phyloP scores from a whole-genome alignment of 805 yeast genomes.

The Clavispora asparagi region DNA sequence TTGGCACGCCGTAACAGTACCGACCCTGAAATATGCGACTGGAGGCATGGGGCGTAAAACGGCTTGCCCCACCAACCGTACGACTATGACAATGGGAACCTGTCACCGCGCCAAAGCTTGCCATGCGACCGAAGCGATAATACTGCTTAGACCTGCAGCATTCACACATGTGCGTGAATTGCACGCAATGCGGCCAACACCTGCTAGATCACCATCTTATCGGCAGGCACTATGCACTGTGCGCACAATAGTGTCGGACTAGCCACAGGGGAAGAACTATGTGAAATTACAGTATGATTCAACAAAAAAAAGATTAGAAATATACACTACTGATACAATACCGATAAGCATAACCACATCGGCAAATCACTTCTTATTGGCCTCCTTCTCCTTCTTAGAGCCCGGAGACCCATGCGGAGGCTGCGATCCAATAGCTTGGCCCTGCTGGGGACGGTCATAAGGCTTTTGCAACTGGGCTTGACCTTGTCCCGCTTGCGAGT shows the following conservation, averaged over 20 bases:
- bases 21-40: too few relatives aligned
- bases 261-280: neutral
- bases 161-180: neutral
- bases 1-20: too few relatives aligned
- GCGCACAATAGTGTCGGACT: neutral
- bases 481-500: conserved; percentile 10
- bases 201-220: neutral
- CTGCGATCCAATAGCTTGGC: conserved; percentile 8
- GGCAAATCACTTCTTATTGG: conserved; percentile 9
- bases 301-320: neutral
- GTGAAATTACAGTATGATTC: neutral
- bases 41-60: too few relatives aligned
- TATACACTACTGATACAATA: conserved; percentile 1
- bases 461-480: conserved; percentile 10
- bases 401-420: conserved; percentile 11
- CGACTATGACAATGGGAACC: neutral
- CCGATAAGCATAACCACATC: neutral
- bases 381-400: conserved; percentile 12
- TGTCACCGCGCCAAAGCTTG: neutral
- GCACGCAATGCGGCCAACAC: neutral
- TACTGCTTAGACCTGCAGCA: neutral
- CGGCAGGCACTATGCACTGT: neutral
- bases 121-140: neutral
- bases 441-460: conserved; percentile 9
- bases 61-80: neutral